Evolutionary conservation across 257 asterid genomes (phyloP), one percentile per base, ranked within the genome.

Genomic region (Lycium barbarum): DNA sequence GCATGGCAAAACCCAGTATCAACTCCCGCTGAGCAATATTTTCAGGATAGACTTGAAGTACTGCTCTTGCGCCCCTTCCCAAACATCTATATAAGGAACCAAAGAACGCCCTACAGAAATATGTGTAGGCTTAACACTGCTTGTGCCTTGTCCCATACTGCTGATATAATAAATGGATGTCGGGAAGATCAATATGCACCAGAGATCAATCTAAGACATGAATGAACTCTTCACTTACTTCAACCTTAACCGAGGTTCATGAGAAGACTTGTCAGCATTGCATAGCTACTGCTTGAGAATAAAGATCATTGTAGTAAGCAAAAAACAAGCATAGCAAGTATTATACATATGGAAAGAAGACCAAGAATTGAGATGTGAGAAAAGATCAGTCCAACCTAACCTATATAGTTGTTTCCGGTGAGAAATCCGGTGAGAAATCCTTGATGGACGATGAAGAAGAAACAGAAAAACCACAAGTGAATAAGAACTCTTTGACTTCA

Each of bases 181-280:
- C 17, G 71, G 26, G 47, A 40, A 80, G 66, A 80, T 58, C 53
- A 38, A 6, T 13, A 80, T 80, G 55, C 58, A 58, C 67, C 83
- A 67, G 58, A 7, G 40, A 55, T 35, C 61, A 47, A 17, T 20
- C 12, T 59, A 57, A 58, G 11, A 54, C 65, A 65, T 13, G 67
- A 88, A 80, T 61, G 15, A 54, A 84, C 72, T 80, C 17, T 66
- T 7, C 55, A 89, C 97, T 79, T 94, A 96, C 99, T 91, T 96
- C 90, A 96, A 89, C 90, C 99, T 90, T 86, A 93, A 81, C 65
- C 97, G 94, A 74, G 99, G 98, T 87, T 96, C 98, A 82, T 96
- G 99, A 76, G 91, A 93, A 40, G 98, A 96, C 88, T 89, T 93
- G 92, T 96, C 99, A 22, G 99, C 99, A 88, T 96, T 96, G 95